Percentiles rank a stretch among this genome's conserved stretches.
These are phyloP conservation scores for Lophium mytilinum DNA, from an alignment of 495 filamentous ascomycete genomes.

Conservation along the genomic window DNA sequence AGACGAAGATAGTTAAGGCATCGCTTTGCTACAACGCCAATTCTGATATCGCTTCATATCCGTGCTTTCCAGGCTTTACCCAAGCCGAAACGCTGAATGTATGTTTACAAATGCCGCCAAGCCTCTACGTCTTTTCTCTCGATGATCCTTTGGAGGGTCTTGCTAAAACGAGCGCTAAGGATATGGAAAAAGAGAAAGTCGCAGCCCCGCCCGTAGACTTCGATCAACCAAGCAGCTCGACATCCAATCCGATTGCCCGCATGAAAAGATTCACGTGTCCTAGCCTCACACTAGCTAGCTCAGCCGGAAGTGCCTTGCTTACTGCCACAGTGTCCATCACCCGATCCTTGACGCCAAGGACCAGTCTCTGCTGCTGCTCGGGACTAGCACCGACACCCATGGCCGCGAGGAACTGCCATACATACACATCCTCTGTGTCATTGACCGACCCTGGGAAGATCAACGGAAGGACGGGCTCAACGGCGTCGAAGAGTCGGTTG, in stretches of 20 bases:
- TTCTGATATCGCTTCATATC: too few species aligned
- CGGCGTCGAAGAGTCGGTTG: slow-evolving; percentile 73
- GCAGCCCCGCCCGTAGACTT: too few species aligned
- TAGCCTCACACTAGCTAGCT: slow-evolving; percentile 70
- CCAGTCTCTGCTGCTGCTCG: slow-evolving; percentile 86
- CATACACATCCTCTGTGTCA: slow-evolving; percentile 63
- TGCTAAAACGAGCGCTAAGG: too few species aligned
- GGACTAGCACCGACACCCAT: slow-evolving; percentile 86
- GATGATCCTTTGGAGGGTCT: too few species aligned
- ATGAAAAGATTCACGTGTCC: slow-evolving; percentile 97
- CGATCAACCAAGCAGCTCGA: slow-evolving; percentile 74
- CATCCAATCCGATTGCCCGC: slow-evolving; percentile 94
- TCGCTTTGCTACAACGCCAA: too few species aligned
- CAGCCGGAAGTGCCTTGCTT: slow-evolving; percentile 77
- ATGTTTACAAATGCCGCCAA: too few species aligned
- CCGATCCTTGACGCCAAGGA: slow-evolving; percentile 93
- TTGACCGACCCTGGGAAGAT: slow-evolving; percentile 77
- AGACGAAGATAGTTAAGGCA: too few species aligned
- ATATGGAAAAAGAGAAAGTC: too few species aligned
- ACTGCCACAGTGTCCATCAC: slow-evolving; percentile 92
- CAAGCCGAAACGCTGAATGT: too few species aligned
- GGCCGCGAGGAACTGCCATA: slow-evolving; percentile 95
- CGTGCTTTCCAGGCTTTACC: too few species aligned
- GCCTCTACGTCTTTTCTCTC: too few species aligned
- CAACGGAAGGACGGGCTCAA: slow-evolving; percentile 72